A percentile compares a stretch with the other conserved stretches of the same genome.
phyloP scores from a whole-genome alignment of 2,329 filamentous ascomycete species.

The Sphaerulina vaccinii region DNA sequence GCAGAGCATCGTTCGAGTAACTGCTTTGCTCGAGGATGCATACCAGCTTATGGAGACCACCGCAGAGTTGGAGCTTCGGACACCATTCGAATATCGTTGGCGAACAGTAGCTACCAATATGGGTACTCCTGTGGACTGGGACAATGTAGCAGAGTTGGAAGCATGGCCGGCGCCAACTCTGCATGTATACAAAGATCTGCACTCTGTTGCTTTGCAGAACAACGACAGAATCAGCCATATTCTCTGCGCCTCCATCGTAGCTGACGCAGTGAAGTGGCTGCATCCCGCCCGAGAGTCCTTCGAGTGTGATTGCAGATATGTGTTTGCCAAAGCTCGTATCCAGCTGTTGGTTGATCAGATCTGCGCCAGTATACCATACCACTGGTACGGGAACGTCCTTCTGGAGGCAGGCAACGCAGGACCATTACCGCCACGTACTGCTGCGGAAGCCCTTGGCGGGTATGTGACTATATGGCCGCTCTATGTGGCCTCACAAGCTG shows the following conservation, averaged over 20 bases:
- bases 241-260: slow-evolving; percentile 8
- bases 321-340: slow-evolving; percentile 1
- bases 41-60: slow-evolving; percentile 2
- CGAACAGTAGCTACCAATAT: slow-evolving; percentile 11
- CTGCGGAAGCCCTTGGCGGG: slow-evolving; percentile 9
- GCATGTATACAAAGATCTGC: slow-evolving; percentile 15
- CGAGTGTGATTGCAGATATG: slow-evolving; percentile 4
- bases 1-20: not conserved
- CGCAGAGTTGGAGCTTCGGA: slow-evolving; percentile 3
- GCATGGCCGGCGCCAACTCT: slow-evolving; percentile 10
- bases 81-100: slow-evolving; percentile 8
- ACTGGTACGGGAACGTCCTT: slow-evolving; percentile 6
- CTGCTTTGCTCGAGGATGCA: slow-evolving; percentile 4
- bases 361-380: slow-evolving; percentile 15
- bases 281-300: not conserved
- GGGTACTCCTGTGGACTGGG: not conserved
- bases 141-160: slow-evolving; percentile 9
- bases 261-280: slow-evolving; percentile 16
- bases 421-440: not conserved
- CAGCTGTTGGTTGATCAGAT: slow-evolving; percentile 11
- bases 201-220: slow-evolving; percentile 9
- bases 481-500: slow-evolving; percentile 1
- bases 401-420: not conserved
- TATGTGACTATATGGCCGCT: slow-evolving; percentile 15
- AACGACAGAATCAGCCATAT: slow-evolving; percentile 15